Conservation (phyloP, 305 asterid species). For the Rubia tinctorum region DNA sequence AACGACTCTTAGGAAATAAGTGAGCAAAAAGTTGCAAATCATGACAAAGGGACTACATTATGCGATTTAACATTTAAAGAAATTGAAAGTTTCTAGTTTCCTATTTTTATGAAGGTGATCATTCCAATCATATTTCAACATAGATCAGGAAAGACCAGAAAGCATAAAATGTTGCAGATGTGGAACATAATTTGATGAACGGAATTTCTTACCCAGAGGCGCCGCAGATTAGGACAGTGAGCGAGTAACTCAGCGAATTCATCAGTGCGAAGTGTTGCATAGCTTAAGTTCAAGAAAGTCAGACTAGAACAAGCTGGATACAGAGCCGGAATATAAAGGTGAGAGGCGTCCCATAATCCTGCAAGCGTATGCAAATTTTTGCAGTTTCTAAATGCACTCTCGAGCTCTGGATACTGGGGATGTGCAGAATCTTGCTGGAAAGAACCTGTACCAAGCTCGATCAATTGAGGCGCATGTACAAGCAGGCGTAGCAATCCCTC, state of each 20-base stretch:
- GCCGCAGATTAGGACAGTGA: constrained; percentile 69
- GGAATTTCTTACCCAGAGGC: constrained; percentile 71
- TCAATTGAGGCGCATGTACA: constrained; percentile 50
- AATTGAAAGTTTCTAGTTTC: not conserved
- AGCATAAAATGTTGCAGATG: constrained; percentile 4
- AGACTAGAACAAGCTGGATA: constrained; percentile 68
- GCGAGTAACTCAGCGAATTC: constrained; percentile 55
- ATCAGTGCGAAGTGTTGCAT: constrained; percentile 53
- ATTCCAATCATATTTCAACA: not conserved
- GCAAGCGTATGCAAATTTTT: constrained; percentile 50
- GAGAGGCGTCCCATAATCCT: constrained; percentile 65
- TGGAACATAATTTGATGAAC: constrained; percentile 6
- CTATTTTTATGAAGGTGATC: not conserved
- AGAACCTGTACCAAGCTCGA: constrained; percentile 77
- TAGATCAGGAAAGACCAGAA: not conserved
- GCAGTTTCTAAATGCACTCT: constrained; percentile 50
- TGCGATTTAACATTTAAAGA: not conserved
- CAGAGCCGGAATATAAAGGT: constrained; percentile 51
- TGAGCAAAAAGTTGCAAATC: too few species aligned
- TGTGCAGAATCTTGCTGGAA: constrained; percentile 55
- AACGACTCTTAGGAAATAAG: not conserved
- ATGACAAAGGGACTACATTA: too few species aligned
- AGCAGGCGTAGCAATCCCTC: constrained; percentile 60
- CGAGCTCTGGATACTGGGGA: constrained; percentile 47
- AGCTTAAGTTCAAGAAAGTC: constrained; percentile 67